Evolutionary conservation across 306 rosid species (phyloP), one percentile per base, ranked within the genome.

Genomic region (Medicago arabica): DNA sequence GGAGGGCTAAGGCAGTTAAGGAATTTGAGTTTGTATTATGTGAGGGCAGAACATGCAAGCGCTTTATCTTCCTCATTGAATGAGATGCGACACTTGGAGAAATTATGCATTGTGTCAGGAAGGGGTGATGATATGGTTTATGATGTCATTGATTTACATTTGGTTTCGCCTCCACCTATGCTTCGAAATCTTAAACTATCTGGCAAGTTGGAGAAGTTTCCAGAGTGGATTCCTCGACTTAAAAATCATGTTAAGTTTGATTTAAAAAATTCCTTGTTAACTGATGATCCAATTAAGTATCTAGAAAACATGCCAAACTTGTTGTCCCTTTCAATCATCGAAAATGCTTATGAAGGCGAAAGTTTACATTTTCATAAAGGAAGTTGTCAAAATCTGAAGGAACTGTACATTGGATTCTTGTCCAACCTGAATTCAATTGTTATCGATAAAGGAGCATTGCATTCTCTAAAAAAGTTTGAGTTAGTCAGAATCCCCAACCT

Each of bases 1-100:
- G 63, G 40, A 64, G 38, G 14, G 72, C 17, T 75, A 10, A 64
- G 9, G 18, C 16, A 75, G 15, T 46, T 46, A 46, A 46, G 51
- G 51, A 5, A 46, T 16, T 5, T 46, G 1, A 5, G 51, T 6
- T 46, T 46, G 51, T n/a, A 13, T 46, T 6, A n/a, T 46, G 16
- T 46, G 1, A 5, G 5, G 51, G 4, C 5, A 46, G 51, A 46
- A 46, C 51, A 46, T 12, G 6, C 16, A 46, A 13, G 16, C 15
- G n/a, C n/a, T 46, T 0, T 46, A 46, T 46, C 16, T 1, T 46
- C 51, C 51, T 12, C n/a, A 13, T 0, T 46, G 2, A 46, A 46
- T 46, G 51, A 13, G n/a, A 12, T 46, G 51, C 1, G 4, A 5
- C 6, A 5, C 16, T 46, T 46, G 16, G 51, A 46, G 16, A 46